phyloP scores from a whole-genome alignment of 179 eudicot genomes.

The Patellifolia procumbens region DNA sequence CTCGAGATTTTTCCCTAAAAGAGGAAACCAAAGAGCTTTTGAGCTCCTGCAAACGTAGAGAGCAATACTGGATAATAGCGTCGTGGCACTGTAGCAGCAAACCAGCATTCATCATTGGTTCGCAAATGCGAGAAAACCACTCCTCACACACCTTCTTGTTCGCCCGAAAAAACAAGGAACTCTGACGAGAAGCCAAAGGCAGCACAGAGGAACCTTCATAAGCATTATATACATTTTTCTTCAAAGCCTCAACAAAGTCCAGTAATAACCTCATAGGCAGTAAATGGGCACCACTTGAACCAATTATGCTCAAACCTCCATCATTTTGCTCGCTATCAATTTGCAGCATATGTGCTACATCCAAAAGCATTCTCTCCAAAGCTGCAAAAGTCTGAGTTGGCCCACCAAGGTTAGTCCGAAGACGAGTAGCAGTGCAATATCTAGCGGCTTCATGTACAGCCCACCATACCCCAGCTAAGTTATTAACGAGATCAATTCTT shows the following conservation, averaged over 20 bases:
- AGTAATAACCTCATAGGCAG: constrained; percentile 88
- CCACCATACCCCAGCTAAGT: constrained; percentile 98
- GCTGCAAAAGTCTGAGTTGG: constrained; percentile 99
- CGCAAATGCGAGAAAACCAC: constrained; percentile 99
- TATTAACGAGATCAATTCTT: constrained; percentile 60
- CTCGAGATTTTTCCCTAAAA: constrained; percentile 63
- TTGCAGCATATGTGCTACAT: constrained; percentile 83
- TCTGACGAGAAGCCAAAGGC: constrained; percentile 70
- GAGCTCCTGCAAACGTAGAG: constrained; percentile 80
- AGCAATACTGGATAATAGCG: constrained; percentile 81
- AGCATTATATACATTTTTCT: constrained; percentile 97
- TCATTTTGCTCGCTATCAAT: constrained; percentile 81
- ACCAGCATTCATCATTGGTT: constrained; percentile 99
- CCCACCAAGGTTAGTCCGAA: constrained; percentile 99
- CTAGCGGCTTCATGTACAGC: constrained; percentile 98
- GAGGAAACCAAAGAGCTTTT: constrained; percentile 51
- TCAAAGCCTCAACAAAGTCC: constrained; percentile 95
- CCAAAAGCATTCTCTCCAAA: constrained; percentile 96
- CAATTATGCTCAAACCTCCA: constrained; percentile 70
- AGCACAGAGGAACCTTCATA: constrained; percentile 91
- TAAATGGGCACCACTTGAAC: constrained; percentile 82
- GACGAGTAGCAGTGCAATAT: constrained; percentile 86
- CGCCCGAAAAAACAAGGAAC: constrained; percentile 90
- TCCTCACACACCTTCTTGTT: constrained; percentile 99
- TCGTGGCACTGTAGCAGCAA: constrained; percentile 87